Evolutionary conservation across 169 alveolate species (phyloP).

Genomic region (Miamiensis avidus): DNA sequence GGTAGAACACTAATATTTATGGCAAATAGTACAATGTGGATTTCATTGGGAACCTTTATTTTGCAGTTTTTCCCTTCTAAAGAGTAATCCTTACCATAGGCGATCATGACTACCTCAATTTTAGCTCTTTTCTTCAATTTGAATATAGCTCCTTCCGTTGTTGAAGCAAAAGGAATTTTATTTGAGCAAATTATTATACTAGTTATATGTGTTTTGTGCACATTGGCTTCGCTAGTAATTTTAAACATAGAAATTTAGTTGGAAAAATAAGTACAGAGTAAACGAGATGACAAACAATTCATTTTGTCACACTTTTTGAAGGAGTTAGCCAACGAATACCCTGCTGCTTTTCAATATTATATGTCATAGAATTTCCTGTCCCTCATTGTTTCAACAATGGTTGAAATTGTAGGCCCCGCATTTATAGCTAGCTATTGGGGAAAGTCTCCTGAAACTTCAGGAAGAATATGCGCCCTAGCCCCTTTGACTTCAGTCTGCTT

Average conservation of each 20-base stretch:
- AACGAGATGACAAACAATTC: background rate
- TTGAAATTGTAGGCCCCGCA: background rate
- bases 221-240: background rate
- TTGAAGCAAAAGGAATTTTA: background rate
- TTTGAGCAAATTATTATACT: background rate
- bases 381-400: background rate
- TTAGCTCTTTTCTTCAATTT: background rate
- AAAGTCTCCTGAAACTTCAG: background rate
- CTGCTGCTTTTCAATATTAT: background rate
- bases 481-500: background rate
- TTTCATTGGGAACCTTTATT: background rate
- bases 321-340: background rate
- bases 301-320: too few relatives aligned
- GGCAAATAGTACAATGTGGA: background rate
- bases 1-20: background rate
- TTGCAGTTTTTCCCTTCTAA: background rate
- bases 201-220: background rate
- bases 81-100: background rate
- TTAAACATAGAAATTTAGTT: background rate
- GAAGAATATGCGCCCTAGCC: background rate
- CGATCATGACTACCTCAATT: background rate
- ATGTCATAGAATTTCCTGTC: background rate
- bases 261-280: background rate
- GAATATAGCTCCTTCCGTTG: background rate
- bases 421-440: background rate